Base-by-base conservation (phyloP, 371 early-diverging fungal genomes). In the Conidiobolus coronatus region DNA sequence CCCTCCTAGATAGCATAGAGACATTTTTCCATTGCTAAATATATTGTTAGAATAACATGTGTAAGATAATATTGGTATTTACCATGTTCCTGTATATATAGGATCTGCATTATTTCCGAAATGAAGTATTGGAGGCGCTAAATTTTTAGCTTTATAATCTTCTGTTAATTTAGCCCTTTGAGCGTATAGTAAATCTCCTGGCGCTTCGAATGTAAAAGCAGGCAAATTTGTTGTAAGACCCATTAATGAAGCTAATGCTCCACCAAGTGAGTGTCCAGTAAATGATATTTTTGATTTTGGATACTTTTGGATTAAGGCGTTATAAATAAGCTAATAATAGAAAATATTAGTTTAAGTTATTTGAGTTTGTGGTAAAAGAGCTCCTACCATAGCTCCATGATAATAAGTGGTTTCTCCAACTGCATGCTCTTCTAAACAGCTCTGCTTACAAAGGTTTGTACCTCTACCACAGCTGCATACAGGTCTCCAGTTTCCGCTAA, bases 211-310 rank as follows among this genome's bases (percentile, higher is more conserved):
- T 0, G 84, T 75, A 6, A 90, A 70, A 0, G 72, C 73, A 1
- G 91, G 87, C 3, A 79, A 53, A 15, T 77, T 78, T 55, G 74
- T 75, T 7, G 86, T 82, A n/a, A 82, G 62, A 0, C 81, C 88
- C 3, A 87, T 61, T 36, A 91, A 55, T 15, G 75, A 59, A 0
- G 88, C 81, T 14, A 93, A 52, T 0, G 85, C 73, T 0, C 92
- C 92, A 33, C 94, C 94, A 1, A 93, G 68, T 1, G 83, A 82
- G 57, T 93, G 94, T 9, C 94, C 94, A 1, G 86, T 75, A n/a
- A 90, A 43, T 68, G 82, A 79, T 18, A 89, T 67, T 4, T 65
- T 60, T 0, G 79, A 69, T n/a, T 66, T 50, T 0, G 77, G 77
- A 51, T 78, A 83, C 37, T 64, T 55, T 1, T 57, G 51, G 1